Evolutionary conservation across 78 protist species (phyloP).

Genomic region (Mastigamoeba balamuthi): DNA sequence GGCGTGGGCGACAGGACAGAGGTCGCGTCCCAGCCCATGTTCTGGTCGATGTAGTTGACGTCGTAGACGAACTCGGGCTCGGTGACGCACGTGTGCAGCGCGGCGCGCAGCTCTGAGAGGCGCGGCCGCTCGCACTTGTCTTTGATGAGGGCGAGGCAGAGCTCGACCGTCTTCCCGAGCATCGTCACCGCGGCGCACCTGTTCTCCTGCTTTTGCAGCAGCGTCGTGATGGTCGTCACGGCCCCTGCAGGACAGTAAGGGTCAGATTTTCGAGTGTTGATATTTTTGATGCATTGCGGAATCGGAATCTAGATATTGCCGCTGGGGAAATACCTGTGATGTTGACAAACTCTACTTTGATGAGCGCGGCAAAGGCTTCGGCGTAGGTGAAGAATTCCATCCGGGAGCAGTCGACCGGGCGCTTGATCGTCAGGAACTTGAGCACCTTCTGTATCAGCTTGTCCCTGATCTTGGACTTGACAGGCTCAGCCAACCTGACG

Average conservation of each 20-base stretch:
- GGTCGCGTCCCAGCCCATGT: slow-evolving; percentile 6
- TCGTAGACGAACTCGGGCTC: not conserved
- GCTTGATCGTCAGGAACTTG: not conserved
- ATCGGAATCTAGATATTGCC: too few relatives aligned
- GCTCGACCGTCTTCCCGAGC: slow-evolving; percentile 5
- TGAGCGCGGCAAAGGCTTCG: not conserved
- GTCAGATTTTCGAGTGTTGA: not conserved
- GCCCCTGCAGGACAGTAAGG: not conserved
- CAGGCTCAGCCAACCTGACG: not conserved
- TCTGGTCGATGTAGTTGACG: not conserved
- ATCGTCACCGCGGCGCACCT: slow-evolving; percentile 9
- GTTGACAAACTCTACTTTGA: not conserved
- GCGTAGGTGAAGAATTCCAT: not conserved
- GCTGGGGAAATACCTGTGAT: not conserved
- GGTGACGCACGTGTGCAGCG: not conserved
- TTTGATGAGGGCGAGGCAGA: not conserved
- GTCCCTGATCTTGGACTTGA: not conserved
- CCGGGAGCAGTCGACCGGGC: not conserved
- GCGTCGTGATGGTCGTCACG: not conserved
- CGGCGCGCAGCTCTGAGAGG: not conserved
- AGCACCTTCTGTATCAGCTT: not conserved
- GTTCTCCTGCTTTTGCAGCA: not conserved
- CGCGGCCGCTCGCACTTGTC: not conserved
- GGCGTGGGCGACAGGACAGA: too few relatives aligned
- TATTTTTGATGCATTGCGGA: too few relatives aligned